Evolutionary conservation across 169 alveolate species (phyloP).

Genomic region (Babesia gibsoni): DNA sequence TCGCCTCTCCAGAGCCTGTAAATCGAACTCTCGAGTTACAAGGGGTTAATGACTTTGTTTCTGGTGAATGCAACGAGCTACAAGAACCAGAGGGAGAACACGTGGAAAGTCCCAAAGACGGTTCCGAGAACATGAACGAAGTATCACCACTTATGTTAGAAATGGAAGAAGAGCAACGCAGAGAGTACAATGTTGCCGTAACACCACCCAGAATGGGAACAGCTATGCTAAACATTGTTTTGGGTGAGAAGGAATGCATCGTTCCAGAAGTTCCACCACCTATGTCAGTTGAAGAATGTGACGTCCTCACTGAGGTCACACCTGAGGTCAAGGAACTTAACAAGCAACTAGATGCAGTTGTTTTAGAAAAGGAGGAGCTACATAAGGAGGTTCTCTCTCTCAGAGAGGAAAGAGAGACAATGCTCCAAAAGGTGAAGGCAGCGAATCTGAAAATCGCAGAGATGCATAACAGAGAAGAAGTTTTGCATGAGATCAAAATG

Average conservation of each 20-base stretch:
- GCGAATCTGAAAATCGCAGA: not conserved
- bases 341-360: conserved; percentile 3
- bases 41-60: too few relatives aligned
- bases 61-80: too few relatives aligned
- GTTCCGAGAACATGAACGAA: too few relatives aligned
- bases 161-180: too few relatives aligned
- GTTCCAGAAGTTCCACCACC: not conserved
- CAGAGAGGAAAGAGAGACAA: not conserved
- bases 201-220: conserved; percentile 17
- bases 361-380: not conserved
- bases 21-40: too few relatives aligned
- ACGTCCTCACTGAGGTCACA: not conserved
- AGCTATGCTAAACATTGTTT: not conserved
- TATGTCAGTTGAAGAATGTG: not conserved
- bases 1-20: conserved; percentile 11
- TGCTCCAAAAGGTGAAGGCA: conserved; percentile 26
- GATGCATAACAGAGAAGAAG: not conserved
- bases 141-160: too few relatives aligned
- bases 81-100: too few relatives aligned
- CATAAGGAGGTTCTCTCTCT: not conserved
- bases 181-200: too few relatives aligned
- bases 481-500: not conserved
- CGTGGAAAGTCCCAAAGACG: too few relatives aligned
- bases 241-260: conserved; percentile 1
- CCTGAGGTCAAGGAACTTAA: not conserved